A percentile compares a stretch with the other conserved stretches of the same genome.
Conservation (phyloP, 371 early-diverging fungal genomes). For the Mucor mucedo region DNA sequence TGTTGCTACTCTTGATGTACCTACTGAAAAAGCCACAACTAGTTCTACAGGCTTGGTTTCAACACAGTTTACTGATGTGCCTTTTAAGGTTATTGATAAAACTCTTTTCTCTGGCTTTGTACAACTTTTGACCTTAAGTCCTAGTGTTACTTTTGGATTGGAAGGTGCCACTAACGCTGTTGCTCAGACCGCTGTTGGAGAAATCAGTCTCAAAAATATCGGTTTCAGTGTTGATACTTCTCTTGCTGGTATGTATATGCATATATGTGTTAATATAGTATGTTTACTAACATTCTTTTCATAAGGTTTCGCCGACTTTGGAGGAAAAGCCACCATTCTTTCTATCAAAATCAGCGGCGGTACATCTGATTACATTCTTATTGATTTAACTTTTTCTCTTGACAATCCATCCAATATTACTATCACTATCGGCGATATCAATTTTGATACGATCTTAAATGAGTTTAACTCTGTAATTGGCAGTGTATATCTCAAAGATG, state of each 20-base stretch:
- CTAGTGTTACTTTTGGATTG: slow-evolving; percentile 53
- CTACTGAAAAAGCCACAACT: slow-evolving; percentile 53
- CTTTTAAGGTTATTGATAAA: slow-evolving; percentile 45
- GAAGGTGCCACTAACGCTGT: slow-evolving; percentile 55
- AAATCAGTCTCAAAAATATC: slow-evolving; percentile 52
- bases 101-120: slow-evolving; percentile 57
- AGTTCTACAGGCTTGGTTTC: slow-evolving; percentile 44
- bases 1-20: slow-evolving; percentile 56
- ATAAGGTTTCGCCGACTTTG: slow-evolving; percentile 50
- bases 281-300: slow-evolving; percentile 8
- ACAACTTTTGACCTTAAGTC: slow-evolving; percentile 47
- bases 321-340: slow-evolving; percentile 46
- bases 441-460: slow-evolving; percentile 46
- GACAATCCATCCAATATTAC: slow-evolving; percentile 62
- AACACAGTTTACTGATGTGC: slow-evolving; percentile 54
- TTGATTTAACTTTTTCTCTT: slow-evolving; percentile 45
- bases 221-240: slow-evolving; percentile 55
- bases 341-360: slow-evolving; percentile 49
- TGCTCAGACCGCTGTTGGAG: slow-evolving; percentile 60
- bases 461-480: slow-evolving; percentile 47
- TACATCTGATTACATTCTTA: slow-evolving; percentile 38
- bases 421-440: slow-evolving; percentile 56
- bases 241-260: slow-evolving; percentile 45
- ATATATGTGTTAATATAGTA: neutral
- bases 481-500: slow-evolving; percentile 38